phyloP scores from a whole-genome alignment of 2,329 filamentous ascomycete species.

The Diaporthe australafricana region DNA sequence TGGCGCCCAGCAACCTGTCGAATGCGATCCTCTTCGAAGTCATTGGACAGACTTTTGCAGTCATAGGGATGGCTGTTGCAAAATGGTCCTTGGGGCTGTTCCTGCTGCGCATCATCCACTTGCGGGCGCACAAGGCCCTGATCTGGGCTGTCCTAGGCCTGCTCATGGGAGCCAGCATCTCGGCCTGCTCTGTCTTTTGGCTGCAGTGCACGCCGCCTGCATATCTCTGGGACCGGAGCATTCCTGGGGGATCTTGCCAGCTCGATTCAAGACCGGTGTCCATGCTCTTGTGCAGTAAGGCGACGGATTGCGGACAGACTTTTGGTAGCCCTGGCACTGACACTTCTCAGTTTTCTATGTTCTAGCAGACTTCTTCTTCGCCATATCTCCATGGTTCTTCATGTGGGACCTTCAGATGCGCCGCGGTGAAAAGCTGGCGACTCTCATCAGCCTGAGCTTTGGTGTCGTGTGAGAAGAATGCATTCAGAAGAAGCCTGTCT shows the following conservation, averaged over 20 bases:
- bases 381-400: conserved; percentile 52
- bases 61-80: conserved; percentile 35
- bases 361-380: conserved; percentile 49
- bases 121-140: conserved; percentile 8
- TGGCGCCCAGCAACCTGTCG: background rate
- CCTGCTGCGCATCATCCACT: conserved; percentile 37
- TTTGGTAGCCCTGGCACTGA: background rate
- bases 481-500: background rate
- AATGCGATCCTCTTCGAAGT: conserved; percentile 34
- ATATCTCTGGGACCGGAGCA: background rate
- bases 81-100: conserved; percentile 38
- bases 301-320: fast-evolving
- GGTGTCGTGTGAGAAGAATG: conserved; percentile 50
- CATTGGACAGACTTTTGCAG: conserved; percentile 31
- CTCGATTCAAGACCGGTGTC: conserved; percentile 1
- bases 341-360: conserved; percentile 23
- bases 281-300: background rate
- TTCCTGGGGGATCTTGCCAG: background rate
- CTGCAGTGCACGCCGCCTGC: conserved; percentile 1
- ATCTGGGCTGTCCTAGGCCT: conserved; percentile 12
- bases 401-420: conserved; percentile 56
- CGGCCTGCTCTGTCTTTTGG: conserved; percentile 18
- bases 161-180: background rate
- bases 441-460: conserved; percentile 52
- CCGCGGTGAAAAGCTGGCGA: conserved; percentile 52